phyloP scores from a whole-genome alignment of 1,139 yeast genomes.

The Kodamaea suecica region DNA sequence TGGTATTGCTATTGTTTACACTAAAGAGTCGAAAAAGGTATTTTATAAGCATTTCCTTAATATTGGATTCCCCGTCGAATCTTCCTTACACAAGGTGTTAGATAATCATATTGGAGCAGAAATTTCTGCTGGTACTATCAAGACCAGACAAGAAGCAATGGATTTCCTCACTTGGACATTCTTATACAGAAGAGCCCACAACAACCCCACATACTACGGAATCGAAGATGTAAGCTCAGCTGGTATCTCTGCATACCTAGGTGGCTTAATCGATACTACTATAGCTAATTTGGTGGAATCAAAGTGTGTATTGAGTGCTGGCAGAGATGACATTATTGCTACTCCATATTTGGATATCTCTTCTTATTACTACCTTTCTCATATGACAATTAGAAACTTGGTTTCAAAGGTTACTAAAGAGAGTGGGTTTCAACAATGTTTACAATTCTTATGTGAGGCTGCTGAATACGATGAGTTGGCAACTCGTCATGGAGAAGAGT shows the following conservation, averaged over 20 bases:
- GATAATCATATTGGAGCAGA: slow-evolving; percentile 98
- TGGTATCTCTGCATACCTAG: slow-evolving; percentile 70
- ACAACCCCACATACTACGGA: slow-evolving; percentile 93
- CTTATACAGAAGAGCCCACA: slow-evolving; percentile 86
- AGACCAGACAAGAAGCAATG: slow-evolving; percentile 80
- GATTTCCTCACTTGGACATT: slow-evolving; percentile 96
- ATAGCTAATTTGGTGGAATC: slow-evolving; percentile 69
- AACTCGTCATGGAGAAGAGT: slow-evolving; percentile 92
- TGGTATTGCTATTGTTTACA: slow-evolving; percentile 92
- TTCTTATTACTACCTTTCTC: slow-evolving; percentile 91
- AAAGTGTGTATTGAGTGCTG: slow-evolving; percentile 60
- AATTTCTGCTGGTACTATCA: slow-evolving; percentile 82
- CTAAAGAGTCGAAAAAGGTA: slow-evolving; percentile 86
- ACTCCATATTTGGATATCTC: slow-evolving; percentile 85
- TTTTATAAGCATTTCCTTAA: slow-evolving; percentile 93
- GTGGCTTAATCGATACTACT: slow-evolving; percentile 67
- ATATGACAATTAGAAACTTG: slow-evolving; percentile 75
- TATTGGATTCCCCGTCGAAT: slow-evolving; percentile 96
- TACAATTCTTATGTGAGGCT: slow-evolving; percentile 73
- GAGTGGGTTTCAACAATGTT: slow-evolving; percentile 64
- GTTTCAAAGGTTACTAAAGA: slow-evolving; percentile 48
- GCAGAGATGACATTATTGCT: slow-evolving; percentile 51
- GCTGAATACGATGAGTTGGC: slow-evolving; percentile 90
- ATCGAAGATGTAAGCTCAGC: slow-evolving; percentile 66
- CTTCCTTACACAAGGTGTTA: slow-evolving; percentile 85